These are phyloP conservation scores for Paratrimastix pyriformis DNA, from an alignment of 78 protist genomes.

Conservation along the genomic window DNA sequence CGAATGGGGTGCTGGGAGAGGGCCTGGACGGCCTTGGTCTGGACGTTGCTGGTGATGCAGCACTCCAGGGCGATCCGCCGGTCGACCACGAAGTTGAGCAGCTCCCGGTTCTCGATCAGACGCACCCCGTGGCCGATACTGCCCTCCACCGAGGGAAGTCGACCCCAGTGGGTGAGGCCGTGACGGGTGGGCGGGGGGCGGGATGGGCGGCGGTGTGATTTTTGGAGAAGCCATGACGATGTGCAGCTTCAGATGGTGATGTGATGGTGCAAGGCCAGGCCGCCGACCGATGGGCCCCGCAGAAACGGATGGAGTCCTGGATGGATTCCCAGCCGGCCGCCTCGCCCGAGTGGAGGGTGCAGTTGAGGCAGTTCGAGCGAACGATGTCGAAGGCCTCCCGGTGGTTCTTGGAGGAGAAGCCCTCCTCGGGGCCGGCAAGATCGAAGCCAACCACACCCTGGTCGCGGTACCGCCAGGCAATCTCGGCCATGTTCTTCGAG, in stretches of 20 bases:
- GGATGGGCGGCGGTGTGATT: no score
- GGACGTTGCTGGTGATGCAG: conserved; percentile 58
- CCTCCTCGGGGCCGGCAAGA: conserved; percentile 69
- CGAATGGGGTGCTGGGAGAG: conserved; percentile 54
- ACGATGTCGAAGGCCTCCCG: conserved; percentile 46
- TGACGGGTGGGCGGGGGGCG: no score
- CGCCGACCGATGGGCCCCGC: conserved; percentile 64
- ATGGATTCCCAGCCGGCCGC: conserved; percentile 47
- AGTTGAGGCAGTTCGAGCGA: conserved; percentile 24
- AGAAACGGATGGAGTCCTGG: conserved; percentile 49
- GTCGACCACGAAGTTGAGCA: conserved; percentile 12
- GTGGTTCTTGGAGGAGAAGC: conserved; percentile 36
- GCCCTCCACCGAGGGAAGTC: background rate
- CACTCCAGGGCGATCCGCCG: conserved; percentile 38
- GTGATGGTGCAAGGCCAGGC: no score
- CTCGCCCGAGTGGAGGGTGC: conserved; percentile 67
- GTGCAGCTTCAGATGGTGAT: no score
- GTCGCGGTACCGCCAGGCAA: conserved; percentile 56
- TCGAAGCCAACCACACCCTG: conserved; percentile 59
- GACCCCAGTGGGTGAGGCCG: no score
- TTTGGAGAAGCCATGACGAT: no score
- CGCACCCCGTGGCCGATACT: conserved; percentile 72
- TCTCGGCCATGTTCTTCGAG: no score
- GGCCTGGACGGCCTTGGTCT: conserved; percentile 49
- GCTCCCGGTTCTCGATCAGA: conserved; percentile 22